Percentiles rank a stretch among this genome's conserved stretches.
Evolutionary conservation across 305 asterid species (phyloP).

Genomic region (Coffea humblotiana): DNA sequence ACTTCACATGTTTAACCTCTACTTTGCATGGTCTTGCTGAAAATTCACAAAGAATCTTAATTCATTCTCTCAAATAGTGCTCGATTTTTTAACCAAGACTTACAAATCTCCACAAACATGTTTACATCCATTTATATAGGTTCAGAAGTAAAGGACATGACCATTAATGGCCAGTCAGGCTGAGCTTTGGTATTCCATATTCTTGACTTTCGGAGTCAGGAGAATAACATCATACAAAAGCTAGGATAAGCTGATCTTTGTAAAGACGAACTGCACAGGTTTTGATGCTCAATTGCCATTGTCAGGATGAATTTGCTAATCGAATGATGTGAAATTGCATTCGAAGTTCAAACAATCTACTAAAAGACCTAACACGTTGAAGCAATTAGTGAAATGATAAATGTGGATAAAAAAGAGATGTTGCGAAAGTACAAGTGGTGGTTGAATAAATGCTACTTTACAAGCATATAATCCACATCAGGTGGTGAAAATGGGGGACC

Average conservation of each 20-base stretch:
- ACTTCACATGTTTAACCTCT: neutral
- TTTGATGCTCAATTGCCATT: neutral
- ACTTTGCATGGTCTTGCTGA: neutral
- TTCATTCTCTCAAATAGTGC: neutral
- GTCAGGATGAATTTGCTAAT: neutral
- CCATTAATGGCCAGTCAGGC: neutral
- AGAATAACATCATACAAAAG: neutral
- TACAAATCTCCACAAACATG: too few species aligned
- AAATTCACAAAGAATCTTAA: neutral
- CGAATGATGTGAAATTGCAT: neutral
- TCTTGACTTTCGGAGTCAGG: neutral
- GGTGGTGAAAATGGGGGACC: neutral
- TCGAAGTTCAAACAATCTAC: neutral
- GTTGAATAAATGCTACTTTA: too few species aligned
- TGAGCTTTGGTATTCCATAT: neutral
- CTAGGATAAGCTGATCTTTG: neutral
- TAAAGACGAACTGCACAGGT: neutral
- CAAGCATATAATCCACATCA: neutral
- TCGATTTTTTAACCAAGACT: neutral
- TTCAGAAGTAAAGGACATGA: neutral
- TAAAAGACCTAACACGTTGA: neutral
- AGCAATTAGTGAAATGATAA: neutral
- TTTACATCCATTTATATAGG: neutral
- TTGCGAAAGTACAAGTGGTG: too few species aligned
- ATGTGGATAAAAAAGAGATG: neutral